Base-by-base conservation (phyloP, 306 rosid species). In the Cucurbita maxima region DNA sequence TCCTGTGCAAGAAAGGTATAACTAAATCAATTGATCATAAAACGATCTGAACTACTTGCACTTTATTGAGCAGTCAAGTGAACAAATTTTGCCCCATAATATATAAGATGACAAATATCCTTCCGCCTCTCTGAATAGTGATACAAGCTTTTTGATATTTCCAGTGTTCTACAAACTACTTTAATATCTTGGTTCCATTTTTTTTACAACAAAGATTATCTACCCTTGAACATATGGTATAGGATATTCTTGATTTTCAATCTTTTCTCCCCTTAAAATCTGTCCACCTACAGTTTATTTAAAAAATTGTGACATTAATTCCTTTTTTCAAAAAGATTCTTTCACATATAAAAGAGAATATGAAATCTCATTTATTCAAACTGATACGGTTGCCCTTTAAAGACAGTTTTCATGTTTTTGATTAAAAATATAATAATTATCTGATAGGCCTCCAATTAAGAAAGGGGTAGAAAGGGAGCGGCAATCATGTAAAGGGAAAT, bases 1-100 rank as follows among this genome's bases (percentile, higher is more conserved):
- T 85, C 98, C 72, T 90, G 96, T 55, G 98, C 97, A 45, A 90
- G 71, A 77, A 88, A 90, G 98, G 98, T 93, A 90, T 70, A 36
- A 38, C 38, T 38, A 38, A 62, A 62, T 37, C 69, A 16, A 58
- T 30, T 13, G 34, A 8, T 62, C 48, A 38, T 37, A 62, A 22
- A n/a, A 15, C 3, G 38, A 16, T 62, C 48, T 47, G 15, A 37
- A 61, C 5, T 15, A 36, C 45, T 61, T 61, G 13, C 68, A 60
- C 8, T 58, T 58, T 22, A 58, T 60, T 58, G 63, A 30, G 40
- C 36, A 10, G 37, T 57, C 38, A 44, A 45, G 52, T 47, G 16
- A 10, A 10, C 11, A 15, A 11, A 47, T 47, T 47, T 47, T 47
- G 3, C 16, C 52, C 52, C 16, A 47, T 47, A 11, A 47, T 47